These are phyloP conservation scores for Blastomyces parvus DNA, from an alignment of 2,329 filamentous ascomycete genomes.

Conservation along the genomic window DNA sequence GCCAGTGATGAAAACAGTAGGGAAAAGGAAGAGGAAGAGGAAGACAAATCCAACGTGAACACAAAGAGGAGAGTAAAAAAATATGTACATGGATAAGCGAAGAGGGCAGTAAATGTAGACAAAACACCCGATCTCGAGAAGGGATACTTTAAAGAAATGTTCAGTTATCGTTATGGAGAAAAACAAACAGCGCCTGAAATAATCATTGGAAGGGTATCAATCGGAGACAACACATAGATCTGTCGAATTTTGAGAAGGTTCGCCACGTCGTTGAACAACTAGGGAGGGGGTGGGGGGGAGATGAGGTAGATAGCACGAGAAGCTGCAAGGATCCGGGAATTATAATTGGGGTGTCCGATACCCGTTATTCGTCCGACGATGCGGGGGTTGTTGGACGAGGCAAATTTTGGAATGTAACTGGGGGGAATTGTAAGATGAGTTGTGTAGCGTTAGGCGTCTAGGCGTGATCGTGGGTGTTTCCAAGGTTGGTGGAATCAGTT, in stretches of 20 bases:
- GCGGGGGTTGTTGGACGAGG: neutral
- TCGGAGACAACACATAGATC: neutral
- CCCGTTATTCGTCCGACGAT: neutral
- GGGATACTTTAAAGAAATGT: neutral
- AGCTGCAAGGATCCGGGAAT: neutral
- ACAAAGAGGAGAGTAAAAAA: neutral
- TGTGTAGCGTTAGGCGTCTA: neutral
- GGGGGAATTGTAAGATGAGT: neutral
- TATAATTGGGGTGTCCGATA: neutral
- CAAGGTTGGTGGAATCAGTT: neutral
- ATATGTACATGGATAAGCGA: neutral
- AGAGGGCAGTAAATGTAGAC: neutral
- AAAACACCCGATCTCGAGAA: neutral
- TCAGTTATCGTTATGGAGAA: neutral
- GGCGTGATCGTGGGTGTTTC: neutral
- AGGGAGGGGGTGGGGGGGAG: too few relatives aligned
- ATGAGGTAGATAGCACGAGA: neutral
- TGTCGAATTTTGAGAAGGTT: neutral
- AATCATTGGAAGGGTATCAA: neutral
- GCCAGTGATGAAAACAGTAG: neutral
- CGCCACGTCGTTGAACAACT: neutral
- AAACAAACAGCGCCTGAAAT: neutral
- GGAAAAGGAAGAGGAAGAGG: neutral
- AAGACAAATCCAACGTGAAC: neutral
- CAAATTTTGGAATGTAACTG: neutral